Evolutionary conservation across 495 filamentous ascomycete species (phyloP).

Genomic region (Penicillium crystallinum): DNA sequence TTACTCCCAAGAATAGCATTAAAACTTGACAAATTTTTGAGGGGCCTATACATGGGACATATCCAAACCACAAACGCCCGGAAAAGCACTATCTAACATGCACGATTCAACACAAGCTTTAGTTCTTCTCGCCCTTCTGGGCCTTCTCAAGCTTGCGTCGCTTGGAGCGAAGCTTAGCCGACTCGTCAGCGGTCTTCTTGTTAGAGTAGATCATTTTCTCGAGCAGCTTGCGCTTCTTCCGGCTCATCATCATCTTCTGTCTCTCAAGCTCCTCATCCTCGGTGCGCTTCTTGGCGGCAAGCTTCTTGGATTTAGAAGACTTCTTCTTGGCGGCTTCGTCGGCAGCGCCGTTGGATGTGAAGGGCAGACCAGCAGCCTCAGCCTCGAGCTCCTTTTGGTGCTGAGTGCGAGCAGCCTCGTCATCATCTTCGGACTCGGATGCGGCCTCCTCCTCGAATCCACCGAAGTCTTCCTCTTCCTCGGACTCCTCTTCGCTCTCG

Average conservation of each 20-base stretch:
- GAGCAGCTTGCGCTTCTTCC: constrained; percentile 83
- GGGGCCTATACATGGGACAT: constrained; percentile 11
- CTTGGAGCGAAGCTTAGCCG: constrained; percentile 70
- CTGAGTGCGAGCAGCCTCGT: constrained; percentile 47
- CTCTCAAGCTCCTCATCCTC: constrained; percentile 81
- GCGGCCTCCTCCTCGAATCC: constrained; percentile 41
- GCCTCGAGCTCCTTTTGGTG: constrained; percentile 90
- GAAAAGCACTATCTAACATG: constrained; percentile 11
- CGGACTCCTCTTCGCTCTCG: constrained; percentile 41
- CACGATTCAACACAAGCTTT: constrained; percentile 11
- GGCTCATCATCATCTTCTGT: constrained; percentile 87
- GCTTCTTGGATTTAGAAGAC: constrained; percentile 60
- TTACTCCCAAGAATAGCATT: constrained; percentile 5
- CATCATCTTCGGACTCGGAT: constrained; percentile 49
- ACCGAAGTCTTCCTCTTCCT: constrained; percentile 35
- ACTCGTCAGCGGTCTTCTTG: constrained; percentile 75
- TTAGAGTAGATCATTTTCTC: constrained; percentile 92
- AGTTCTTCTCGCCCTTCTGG: constrained; percentile 22
- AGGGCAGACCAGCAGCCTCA: constrained; percentile 61
- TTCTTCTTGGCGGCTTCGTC: constrained; percentile 50
- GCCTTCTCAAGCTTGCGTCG: constrained; percentile 81
- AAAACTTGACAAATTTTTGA: constrained; percentile 12
- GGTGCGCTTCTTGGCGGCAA: constrained; percentile 61
- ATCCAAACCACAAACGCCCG: constrained; percentile 11
- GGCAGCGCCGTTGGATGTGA: constrained; percentile 32